A percentile compares a stretch with the other conserved stretches of the same genome.
Conservation (phyloP, 306 rosid genomes). For the Prosopis cineraria region DNA sequence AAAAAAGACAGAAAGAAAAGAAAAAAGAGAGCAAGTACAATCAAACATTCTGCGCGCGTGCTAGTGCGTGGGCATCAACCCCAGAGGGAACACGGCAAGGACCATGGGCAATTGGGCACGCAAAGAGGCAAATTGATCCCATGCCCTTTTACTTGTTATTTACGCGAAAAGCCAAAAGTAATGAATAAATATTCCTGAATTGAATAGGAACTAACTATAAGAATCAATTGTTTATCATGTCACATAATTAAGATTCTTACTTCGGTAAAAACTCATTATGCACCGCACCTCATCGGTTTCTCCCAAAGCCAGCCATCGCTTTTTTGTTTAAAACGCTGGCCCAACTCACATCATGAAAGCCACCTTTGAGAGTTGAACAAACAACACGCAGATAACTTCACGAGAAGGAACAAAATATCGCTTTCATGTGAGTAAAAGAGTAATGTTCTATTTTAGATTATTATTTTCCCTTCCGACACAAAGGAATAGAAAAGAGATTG, state of each 20-base stretch:
- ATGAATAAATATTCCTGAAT: not conserved
- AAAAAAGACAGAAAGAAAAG: no score
- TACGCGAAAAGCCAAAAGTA: not conserved
- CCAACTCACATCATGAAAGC: slow-evolving; percentile 24
- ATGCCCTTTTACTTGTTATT: not conserved
- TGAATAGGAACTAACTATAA: not conserved
- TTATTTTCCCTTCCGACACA: not conserved
- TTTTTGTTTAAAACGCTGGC: not conserved
- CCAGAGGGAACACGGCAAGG: no score
- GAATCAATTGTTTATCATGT: not conserved
- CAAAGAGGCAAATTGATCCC: not conserved
- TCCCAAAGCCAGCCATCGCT: not conserved
- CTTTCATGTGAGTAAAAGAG: slow-evolving; percentile 1
- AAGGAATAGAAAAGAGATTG: not conserved
- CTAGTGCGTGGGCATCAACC: not conserved
- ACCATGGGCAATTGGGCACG: not conserved
- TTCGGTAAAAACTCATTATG: not conserved
- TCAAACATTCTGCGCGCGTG: not conserved
- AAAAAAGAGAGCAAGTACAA: no score
- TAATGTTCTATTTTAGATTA: not conserved
- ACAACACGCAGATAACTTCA: not conserved
- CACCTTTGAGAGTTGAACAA: not conserved
- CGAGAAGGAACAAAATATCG: slow-evolving; percentile 36
- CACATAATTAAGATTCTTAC: not conserved
- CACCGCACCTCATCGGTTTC: not conserved